Evolutionary conservation across 2,329 filamentous ascomycete species (phyloP), one percentile per base, ranked within the genome.

Genomic region (Davidsoniella australis): DNA sequence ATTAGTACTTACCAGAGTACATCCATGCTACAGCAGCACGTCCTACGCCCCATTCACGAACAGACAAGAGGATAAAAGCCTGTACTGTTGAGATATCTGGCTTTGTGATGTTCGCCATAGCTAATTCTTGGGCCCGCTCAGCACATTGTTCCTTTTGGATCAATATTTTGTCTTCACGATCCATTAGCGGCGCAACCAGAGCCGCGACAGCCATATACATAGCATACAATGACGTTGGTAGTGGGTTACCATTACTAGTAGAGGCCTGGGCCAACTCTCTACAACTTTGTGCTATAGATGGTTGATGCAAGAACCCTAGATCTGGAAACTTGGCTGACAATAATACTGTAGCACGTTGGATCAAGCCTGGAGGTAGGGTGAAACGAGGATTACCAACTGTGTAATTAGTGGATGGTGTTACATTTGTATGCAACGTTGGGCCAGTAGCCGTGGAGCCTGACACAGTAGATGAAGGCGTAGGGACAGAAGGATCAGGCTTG

Each of bases 291-390:
- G 26, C 23, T 10, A 44, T 41, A 23, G 47, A 43, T 5, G 47
- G 47, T 24, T 24, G 40, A n/a, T 49, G 47, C 33, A 49, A 33
- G 20, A 49, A 49, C 5, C 33, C 41, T 5, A 49, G 18, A 17
- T 49, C 47, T 14, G 47, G 47, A 23, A 49, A 49, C 20, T 49
- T 49, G 1, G 47, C 33, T 3, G 29, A 41, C n/a, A 49, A 36
- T 18, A 49, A 17, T 14, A n/a, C 18, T 17, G 29, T 49, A 16
- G 47, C 47, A 37, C 40, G 47, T n/a, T 44, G 41, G n/a, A 49
- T 49, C 40, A 38, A 24, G 18, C 40, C 47, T 20, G 47, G 39
- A 7, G 29, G 29, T 33, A 33, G 8, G 29, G 3, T 33, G 12
- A 33, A 33, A 33, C 29, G 29, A 9, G 29, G 12, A 33, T 33